Base-by-base conservation (phyloP, 352 stramenopile genomes). In the Phytophthora niederhauseri region DNA sequence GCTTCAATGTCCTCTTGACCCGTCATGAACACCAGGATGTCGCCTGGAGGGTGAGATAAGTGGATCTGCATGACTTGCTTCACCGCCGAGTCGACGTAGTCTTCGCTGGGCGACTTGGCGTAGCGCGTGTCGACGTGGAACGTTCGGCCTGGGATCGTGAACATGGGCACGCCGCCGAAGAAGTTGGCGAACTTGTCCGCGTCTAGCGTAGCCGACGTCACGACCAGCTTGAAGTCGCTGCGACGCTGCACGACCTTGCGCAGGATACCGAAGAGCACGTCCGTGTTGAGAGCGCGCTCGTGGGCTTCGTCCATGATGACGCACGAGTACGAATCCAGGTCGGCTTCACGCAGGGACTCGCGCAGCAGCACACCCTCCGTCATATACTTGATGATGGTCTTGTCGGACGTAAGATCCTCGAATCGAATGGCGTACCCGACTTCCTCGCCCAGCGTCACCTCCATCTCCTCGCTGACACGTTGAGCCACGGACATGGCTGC, bases 11-110 rank as follows among this genome's bases (percentile, higher is more conserved):
- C 98, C 79, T 99, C 97, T 80, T 99, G 98, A 6, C 98, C 98
- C 1, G 98, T 99, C 97, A 99, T 99, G 73, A 99, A 99, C 43
- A 99, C 97, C 6, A 99, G 72, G 64, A 99, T 97, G 78, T 99
- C 98, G 45, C 98, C 98, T 11, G 96, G 93, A 15, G 95, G 95
- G 54, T 97, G 93, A 41, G 96, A 98, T 52, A 99, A 88, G 78
- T 99, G 98, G 70, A 99, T 99, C 67, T 99, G 95, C 53, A 99
- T 91, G 15, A 98, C 94, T 82, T 99, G 95, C 67, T 99, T 99
- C 26, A 99, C 97, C 1, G 98, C 97, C 6, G 97, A 91, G 71
- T 99, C 98, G 0, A 99, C 97, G 69, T 99, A 99, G 76, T 99
- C 98, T 55, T 99, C 95, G 57, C 89, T 85, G 0, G 98, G 91